phyloP scores from a whole-genome alignment of 2,329 filamentous ascomycete genomes.

The Fusarium sp. region DNA sequence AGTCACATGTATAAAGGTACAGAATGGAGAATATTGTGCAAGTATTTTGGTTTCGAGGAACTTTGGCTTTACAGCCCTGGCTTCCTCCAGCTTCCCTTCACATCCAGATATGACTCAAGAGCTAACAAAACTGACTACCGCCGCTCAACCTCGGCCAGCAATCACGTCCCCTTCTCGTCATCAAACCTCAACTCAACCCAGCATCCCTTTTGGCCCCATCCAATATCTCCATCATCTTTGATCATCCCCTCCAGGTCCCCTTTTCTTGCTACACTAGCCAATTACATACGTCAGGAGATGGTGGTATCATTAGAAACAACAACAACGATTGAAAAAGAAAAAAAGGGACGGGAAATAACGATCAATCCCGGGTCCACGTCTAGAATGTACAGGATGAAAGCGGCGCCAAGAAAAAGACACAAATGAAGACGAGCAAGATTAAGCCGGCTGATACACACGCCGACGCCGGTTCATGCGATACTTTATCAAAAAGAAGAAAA shows the following conservation, averaged over 20 bases:
- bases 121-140: conserved; percentile 23
- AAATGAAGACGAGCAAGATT: conserved; percentile 46
- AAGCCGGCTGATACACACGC: conserved; percentile 45
- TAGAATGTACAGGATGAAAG: conserved; percentile 48
- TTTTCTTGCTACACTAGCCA: conserved; percentile 36
- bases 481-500: conserved; percentile 35
- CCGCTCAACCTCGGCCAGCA: conserved; percentile 38
- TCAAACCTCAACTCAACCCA: conserved; percentile 11
- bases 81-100: conserved; percentile 25
- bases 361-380: conserved; percentile 46
- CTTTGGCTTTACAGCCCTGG: conserved; percentile 31
- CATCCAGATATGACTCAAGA: conserved; percentile 16
- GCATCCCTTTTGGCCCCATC: conserved; percentile 19
- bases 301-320: conserved; percentile 45
- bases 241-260: conserved; percentile 20
- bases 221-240: conserved; percentile 27
- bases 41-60: conserved; percentile 37
- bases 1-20: not conserved
- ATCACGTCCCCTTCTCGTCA: conserved; percentile 14
- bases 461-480: conserved; percentile 43
- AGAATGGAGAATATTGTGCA: conserved; percentile 1
- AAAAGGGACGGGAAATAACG: conserved; percentile 33
- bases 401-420: conserved; percentile 27
- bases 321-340: conserved; percentile 33
- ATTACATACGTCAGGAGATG: conserved; percentile 47